phyloP scores from a whole-genome alignment of 768 basidiomycete species.

The Hygrophorus pudorinus region DNA sequence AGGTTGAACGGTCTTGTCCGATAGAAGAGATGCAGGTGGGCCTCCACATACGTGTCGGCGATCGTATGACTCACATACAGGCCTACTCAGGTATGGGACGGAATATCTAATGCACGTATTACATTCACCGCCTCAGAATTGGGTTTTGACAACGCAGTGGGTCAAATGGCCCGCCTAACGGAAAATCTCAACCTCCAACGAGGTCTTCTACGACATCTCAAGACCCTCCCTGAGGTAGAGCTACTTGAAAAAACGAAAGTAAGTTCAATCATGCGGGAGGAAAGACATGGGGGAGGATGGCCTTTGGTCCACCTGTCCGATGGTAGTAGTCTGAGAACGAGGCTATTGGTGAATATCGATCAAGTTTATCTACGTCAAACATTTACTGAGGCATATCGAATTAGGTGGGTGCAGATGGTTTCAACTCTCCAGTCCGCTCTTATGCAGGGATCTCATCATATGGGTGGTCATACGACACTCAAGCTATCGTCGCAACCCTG shows the following conservation, averaged over 20 bases:
- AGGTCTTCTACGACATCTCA: conserved; percentile 61
- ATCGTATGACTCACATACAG: conserved; percentile 2
- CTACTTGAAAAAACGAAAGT: conserved; percentile 72
- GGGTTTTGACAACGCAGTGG: conserved; percentile 18
- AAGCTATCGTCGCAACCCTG: conserved; percentile 86
- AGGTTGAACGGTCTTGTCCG: conserved; percentile 52
- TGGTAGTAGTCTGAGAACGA: conserved; percentile 52
- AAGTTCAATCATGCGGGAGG: conserved; percentile 48
- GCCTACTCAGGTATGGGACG: conserved; percentile 76
- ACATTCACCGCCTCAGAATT: conserved; percentile 53
- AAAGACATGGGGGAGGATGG: conserved; percentile 55
- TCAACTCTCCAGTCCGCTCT: conserved; percentile 85
- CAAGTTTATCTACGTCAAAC: not conserved
- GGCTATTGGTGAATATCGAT: conserved; percentile 50
- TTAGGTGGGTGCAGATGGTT: conserved; percentile 92
- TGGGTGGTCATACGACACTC: conserved; percentile 87
- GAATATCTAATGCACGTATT: conserved; percentile 71
- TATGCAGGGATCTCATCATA: conserved; percentile 81
- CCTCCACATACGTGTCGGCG: conserved; percentile 3
- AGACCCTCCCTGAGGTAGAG: conserved; percentile 38
- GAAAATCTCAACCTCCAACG: conserved; percentile 93
- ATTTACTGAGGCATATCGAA: not conserved
- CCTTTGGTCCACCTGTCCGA: conserved; percentile 69
- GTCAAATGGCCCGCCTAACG: conserved; percentile 68
- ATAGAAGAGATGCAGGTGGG: conserved; percentile 81